Evolutionary conservation across 768 basidiomycete genomes (phyloP).

Genomic region (Neoboletus magnificus): DNA sequence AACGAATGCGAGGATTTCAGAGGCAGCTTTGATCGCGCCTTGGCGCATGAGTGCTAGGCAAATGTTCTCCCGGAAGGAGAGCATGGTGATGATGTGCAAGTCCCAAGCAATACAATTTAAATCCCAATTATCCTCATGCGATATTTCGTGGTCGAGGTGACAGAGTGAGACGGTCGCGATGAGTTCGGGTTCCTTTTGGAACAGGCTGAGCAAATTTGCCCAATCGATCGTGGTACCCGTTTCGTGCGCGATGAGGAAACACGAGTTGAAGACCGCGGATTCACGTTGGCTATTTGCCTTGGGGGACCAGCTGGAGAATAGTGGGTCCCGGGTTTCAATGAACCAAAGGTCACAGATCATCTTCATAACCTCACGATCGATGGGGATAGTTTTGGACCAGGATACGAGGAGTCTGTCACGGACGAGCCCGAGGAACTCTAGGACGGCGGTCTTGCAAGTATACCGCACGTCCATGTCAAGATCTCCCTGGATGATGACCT

Average conservation of each 20-base stretch:
- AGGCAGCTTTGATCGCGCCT: conserved; percentile 22
- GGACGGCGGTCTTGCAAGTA: conserved; percentile 22
- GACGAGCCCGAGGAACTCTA: conserved; percentile 27
- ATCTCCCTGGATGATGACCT: conserved; percentile 9
- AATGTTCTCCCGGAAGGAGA: conserved; percentile 19
- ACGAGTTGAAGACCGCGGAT: conserved; percentile 27
- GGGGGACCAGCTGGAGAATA: conserved; percentile 23
- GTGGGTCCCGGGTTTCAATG: conserved; percentile 22
- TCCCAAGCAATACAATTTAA: conserved; percentile 29
- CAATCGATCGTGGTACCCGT: conserved; percentile 16
- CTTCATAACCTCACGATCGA: conserved; percentile 26
- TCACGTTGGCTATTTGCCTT: conserved; percentile 21
- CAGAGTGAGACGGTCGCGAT: conserved; percentile 20
- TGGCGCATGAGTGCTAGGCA: conserved; percentile 19
- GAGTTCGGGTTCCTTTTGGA: conserved; percentile 16
- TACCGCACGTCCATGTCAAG: conserved; percentile 10
- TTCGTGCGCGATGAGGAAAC: conserved; percentile 28
- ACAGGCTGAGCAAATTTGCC: conserved; percentile 22
- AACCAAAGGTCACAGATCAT: conserved; percentile 30
- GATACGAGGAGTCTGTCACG: conserved; percentile 22
- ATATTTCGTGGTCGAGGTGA: conserved; percentile 27
- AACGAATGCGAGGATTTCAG: conserved; percentile 20
- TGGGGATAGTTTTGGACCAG: conserved; percentile 25
- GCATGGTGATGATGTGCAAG: conserved; percentile 23
- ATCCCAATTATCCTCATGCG: conserved; percentile 15